These are phyloP conservation scores for Wickerhamomyces silvicola DNA, from an alignment of 805 yeast genomes.

Conservation along the genomic window DNA sequence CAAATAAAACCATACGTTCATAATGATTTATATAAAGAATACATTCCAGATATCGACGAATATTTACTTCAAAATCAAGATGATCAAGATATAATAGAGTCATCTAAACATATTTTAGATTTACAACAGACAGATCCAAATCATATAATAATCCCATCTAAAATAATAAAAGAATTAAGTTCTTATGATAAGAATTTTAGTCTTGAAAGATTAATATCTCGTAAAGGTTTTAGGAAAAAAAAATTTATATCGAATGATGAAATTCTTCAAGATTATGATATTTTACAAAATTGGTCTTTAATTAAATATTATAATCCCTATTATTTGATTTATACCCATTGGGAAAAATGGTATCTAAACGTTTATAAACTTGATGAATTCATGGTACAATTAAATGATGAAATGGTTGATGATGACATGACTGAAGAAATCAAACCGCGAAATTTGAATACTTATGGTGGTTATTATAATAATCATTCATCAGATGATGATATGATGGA, in stretches of 20 bases:
- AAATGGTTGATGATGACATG: no score
- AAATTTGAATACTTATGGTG: constrained; percentile 5
- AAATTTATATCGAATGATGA: constrained; percentile 16
- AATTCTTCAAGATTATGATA: constrained; percentile 19
- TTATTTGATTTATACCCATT: constrained; percentile 15
- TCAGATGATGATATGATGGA: no score
- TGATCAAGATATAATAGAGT: constrained; percentile 9
- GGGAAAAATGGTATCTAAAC: constrained; percentile 26
- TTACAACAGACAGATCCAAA: constrained; percentile 1
- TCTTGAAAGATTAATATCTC: constrained; percentile 5
- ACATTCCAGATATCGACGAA: constrained; percentile 15
- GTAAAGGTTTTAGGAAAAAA: constrained; percentile 2
- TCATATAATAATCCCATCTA: constrained; percentile 8
- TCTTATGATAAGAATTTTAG: constrained; percentile 3
- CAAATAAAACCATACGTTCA: constrained; percentile 2
- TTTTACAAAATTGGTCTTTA: constrained; percentile 21
- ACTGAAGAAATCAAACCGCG: no score
- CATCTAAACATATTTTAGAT: constrained; percentile 7
- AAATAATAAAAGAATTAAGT: constrained; percentile 1
- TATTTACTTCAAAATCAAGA: constrained; percentile 12
- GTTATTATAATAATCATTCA: constrained; percentile 10
- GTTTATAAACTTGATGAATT: constrained; percentile 8
- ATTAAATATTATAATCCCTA: constrained; percentile 22
- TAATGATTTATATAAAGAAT: no score
- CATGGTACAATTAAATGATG: no score